Conservation (phyloP, 2,329 filamentous ascomycete genomes). For the Epicoccum nigrum region DNA sequence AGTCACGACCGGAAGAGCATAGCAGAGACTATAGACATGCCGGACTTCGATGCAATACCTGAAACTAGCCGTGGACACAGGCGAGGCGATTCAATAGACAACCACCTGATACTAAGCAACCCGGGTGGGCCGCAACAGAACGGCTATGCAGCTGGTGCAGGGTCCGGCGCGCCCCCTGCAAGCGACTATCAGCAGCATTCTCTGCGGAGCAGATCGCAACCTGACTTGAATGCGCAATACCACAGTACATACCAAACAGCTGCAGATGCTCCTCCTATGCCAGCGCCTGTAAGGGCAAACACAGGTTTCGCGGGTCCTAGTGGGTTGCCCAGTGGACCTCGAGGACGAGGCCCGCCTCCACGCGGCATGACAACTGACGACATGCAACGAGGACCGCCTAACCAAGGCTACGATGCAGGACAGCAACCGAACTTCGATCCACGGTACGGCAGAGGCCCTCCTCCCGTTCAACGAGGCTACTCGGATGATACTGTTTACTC, state of each 20-base stretch:
- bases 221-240: slow-evolving; percentile 58
- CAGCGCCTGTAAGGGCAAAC: slow-evolving; percentile 58
- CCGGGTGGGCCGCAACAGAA: neutral
- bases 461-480: slow-evolving; percentile 41
- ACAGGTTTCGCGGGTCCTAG: slow-evolving; percentile 40
- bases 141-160: slow-evolving; percentile 14
- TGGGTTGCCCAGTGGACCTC: slow-evolving; percentile 36
- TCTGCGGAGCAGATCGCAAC: slow-evolving; percentile 69
- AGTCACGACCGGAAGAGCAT: slow-evolving; percentile 44
- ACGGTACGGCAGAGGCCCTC: slow-evolving; percentile 35
- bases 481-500: slow-evolving; percentile 46
- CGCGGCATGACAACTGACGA: slow-evolving; percentile 30
- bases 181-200: slow-evolving; percentile 48
- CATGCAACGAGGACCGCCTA: slow-evolving; percentile 4
- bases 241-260: slow-evolving; percentile 72
- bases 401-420: slow-evolving; percentile 20
- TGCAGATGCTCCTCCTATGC: slow-evolving; percentile 59
- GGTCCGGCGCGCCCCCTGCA: slow-evolving; percentile 10
- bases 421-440: slow-evolving; percentile 37
- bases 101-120: slow-evolving; percentile 36
- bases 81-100: slow-evolving; percentile 47
- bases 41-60: slow-evolving; percentile 66
- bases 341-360: slow-evolving; percentile 36
- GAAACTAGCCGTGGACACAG: slow-evolving; percentile 39
- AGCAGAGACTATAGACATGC: slow-evolving; percentile 64